Conservation (phyloP, 129 eudicot genomes). For the Arctium lappa region DNA sequence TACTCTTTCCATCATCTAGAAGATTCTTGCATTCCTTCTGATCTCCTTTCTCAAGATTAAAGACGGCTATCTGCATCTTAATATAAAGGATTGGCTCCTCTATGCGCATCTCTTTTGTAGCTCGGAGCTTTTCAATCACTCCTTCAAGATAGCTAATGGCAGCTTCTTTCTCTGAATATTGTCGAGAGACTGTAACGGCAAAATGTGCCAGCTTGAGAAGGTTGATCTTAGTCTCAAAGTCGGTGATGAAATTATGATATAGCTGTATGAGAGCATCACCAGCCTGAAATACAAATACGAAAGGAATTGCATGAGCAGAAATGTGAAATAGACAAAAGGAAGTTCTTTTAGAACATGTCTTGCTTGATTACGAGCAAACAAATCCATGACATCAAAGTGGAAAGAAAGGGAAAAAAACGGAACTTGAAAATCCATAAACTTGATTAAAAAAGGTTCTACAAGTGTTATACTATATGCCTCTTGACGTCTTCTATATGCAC, state of each 20-base stretch:
- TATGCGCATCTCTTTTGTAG: constrained; percentile 68
- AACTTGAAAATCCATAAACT: background rate
- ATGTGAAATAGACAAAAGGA: background rate
- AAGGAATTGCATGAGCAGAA: constrained; percentile 1
- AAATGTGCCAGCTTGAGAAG: constrained; percentile 97
- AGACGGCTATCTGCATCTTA: constrained; percentile 77
- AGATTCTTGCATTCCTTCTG: constrained; percentile 87
- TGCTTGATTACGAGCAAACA: background rate
- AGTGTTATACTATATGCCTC: background rate
- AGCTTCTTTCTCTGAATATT: constrained; percentile 78
- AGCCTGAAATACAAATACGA: constrained; percentile 47
- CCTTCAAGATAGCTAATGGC: constrained; percentile 81
- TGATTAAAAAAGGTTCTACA: background rate
- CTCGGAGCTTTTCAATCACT: constrained; percentile 76
- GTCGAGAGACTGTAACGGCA: constrained; percentile 86
- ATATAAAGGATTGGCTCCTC: constrained; percentile 89
- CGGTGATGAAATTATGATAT: constrained; percentile 82
- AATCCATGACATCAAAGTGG: background rate
- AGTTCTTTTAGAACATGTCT: background rate
- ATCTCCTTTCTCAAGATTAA: constrained; percentile 80
- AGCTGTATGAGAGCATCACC: constrained; percentile 95
- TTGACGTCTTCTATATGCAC: background rate
- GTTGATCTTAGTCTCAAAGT: constrained; percentile 94
- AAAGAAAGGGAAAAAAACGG: background rate
- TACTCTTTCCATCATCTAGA: constrained; percentile 79